Conservation (phyloP, 352 stramenopile genomes). For the Phytophthora nicotianae region DNA sequence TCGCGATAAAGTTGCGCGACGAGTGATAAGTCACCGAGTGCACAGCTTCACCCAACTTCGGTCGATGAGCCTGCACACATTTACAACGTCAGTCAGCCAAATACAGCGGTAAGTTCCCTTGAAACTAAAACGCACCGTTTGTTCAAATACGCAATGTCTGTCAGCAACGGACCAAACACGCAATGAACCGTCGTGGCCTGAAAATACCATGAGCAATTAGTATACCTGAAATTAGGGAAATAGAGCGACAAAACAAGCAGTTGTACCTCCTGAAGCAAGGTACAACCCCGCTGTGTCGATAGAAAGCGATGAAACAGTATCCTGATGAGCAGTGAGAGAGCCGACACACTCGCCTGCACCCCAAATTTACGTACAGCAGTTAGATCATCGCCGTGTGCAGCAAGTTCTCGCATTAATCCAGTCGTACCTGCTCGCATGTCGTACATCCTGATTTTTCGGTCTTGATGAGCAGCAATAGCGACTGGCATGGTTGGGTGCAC, state of each 20-base stretch:
- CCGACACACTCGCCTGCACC: constrained; percentile 74
- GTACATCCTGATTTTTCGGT: constrained; percentile 87
- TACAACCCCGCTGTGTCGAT: constrained; percentile 81
- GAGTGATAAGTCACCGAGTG: constrained; percentile 79
- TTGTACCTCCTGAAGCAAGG: constrained; percentile 69
- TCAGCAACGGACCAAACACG: constrained; percentile 84
- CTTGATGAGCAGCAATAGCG: constrained; percentile 80
- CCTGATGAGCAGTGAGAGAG: constrained; percentile 78
- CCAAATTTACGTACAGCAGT: background rate
- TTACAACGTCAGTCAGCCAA: constrained; percentile 1
- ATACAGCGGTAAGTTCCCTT: background rate
- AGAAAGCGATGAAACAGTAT: constrained; percentile 80
- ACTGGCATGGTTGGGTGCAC: constrained; percentile 87
- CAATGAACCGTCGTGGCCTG: constrained; percentile 85
- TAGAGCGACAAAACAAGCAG: background rate
- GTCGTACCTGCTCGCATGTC: constrained; percentile 70
- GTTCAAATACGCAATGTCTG: constrained; percentile 87
- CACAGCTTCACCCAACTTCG: constrained; percentile 82
- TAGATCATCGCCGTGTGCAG: background rate
- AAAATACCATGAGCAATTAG: constrained; percentile 6
- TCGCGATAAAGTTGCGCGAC: constrained; percentile 83
- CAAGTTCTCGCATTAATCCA: background rate
- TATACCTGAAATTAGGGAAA: background rate
- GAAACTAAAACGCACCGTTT: constrained; percentile 51
- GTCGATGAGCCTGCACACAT: constrained; percentile 62